Percentiles rank a stretch among this genome's conserved stretches.
Conservation (phyloP, 2,329 filamentous ascomycete genomes). For the Pyrenophora graminea region DNA sequence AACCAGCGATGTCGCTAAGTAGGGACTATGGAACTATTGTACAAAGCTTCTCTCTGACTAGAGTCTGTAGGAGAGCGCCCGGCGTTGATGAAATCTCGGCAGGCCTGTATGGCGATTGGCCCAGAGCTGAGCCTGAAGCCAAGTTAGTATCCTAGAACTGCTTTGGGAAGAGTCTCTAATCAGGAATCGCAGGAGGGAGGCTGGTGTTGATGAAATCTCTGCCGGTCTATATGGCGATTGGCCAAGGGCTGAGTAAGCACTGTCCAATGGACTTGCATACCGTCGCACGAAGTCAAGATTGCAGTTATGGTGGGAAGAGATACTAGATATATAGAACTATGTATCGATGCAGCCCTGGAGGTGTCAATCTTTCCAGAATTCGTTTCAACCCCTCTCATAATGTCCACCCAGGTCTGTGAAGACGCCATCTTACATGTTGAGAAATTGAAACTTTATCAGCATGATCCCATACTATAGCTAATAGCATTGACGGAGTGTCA, state of each 20-base stretch:
- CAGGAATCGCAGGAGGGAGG: neutral
- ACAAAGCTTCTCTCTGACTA: neutral
- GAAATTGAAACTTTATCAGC: too few relatives aligned
- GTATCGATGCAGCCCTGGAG: too few relatives aligned
- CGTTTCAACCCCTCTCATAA: too few relatives aligned
- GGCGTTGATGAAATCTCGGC: neutral
- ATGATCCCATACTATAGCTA: too few relatives aligned
- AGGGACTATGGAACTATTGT: neutral
- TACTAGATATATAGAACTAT: too few relatives aligned
- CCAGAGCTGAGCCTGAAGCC: neutral
- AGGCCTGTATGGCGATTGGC: neutral
- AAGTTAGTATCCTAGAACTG: neutral
- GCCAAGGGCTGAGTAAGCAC: neutral
- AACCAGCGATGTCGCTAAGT: neutral
- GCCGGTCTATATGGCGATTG: neutral
- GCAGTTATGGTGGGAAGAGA: too few relatives aligned
- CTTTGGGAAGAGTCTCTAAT: neutral
- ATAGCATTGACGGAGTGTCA: too few relatives aligned
- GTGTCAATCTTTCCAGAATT: too few relatives aligned
- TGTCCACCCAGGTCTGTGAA: too few relatives aligned
- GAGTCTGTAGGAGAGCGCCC: neutral
- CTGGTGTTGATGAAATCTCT: neutral
- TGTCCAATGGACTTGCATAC: too few relatives aligned
- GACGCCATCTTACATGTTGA: too few relatives aligned
- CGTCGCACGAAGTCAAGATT: too few relatives aligned